These are phyloP conservation scores for Fonsecaea monophora DNA, from an alignment of 2,329 filamentous ascomycete genomes.

Conservation along the genomic window DNA sequence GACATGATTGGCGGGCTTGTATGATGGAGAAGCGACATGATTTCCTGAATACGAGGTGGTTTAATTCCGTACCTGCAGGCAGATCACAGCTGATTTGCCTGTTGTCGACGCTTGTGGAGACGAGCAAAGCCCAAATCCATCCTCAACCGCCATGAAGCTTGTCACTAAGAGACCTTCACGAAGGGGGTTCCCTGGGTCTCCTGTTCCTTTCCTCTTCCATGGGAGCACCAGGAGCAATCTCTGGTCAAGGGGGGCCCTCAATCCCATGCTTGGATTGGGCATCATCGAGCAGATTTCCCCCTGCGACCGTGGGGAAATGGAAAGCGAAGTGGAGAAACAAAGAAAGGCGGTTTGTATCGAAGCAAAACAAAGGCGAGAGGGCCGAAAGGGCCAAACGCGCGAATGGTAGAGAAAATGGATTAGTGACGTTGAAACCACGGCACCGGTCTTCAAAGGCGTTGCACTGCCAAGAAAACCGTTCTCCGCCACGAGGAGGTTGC, in stretches of 20 bases:
- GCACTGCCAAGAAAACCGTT: constrained; percentile 16
- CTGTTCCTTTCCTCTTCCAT: not conserved
- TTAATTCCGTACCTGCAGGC: not conserved
- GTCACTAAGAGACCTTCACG: not conserved
- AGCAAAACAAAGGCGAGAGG: constrained; percentile 15
- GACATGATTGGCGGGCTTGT: constrained; percentile 5
- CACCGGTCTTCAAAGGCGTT: constrained; percentile 7
- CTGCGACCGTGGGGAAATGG: not conserved
- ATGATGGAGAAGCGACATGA: constrained; percentile 3
- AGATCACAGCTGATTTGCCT: constrained; percentile 8
- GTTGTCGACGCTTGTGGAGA: not conserved
- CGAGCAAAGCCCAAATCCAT: not conserved
- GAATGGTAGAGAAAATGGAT: not conserved
- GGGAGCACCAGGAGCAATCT: constrained; percentile 8
- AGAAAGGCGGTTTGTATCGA: constrained; percentile 14
- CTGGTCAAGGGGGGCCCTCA: constrained; percentile 8
- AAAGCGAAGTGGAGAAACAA: constrained; percentile 5
- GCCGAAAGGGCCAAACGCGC: not conserved
- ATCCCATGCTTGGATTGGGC: constrained; percentile 2
- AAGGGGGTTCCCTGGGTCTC: not conserved
- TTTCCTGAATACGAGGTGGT: constrained; percentile 8
- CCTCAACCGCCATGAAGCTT: not conserved
- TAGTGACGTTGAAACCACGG: constrained; percentile 1
- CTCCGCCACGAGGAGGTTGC: constrained; percentile 3
- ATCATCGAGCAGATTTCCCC: not conserved